phyloP scores from a whole-genome alignment of 768 basidiomycete genomes.

The Filobasidium floriforme region DNA sequence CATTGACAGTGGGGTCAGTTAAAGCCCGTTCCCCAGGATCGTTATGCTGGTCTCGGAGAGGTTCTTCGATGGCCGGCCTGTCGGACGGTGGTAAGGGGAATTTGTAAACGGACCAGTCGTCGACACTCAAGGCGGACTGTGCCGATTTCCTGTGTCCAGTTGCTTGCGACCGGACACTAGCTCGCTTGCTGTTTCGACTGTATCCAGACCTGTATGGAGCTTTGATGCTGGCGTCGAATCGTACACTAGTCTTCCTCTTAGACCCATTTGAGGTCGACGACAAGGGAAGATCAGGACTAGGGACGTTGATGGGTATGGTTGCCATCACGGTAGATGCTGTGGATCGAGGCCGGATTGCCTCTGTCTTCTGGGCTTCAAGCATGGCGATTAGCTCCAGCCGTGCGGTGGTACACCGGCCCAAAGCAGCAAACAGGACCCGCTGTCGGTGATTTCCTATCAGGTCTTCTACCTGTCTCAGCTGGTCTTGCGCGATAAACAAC shows the following conservation, averaged over 20 bases:
- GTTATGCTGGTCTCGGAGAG: neutral
- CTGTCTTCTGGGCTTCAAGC: neutral
- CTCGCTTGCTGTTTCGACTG: neutral
- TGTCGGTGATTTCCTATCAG: neutral
- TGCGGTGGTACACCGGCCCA: neutral
- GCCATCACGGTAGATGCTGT: no score
- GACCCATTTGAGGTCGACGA: neutral
- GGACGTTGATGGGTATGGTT: no score
- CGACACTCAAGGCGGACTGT: neutral
- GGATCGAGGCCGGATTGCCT: neutral
- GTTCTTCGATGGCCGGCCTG: neutral
- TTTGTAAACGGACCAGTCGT: constrained; percentile 3
- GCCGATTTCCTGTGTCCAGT: neutral
- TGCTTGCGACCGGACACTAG: neutral
- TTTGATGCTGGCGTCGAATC: neutral
- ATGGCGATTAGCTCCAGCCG: neutral
- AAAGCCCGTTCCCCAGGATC: no score
- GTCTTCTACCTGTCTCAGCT: neutral
- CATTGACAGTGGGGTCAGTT: no score
- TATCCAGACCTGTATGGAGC: neutral
- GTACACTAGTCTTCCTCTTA: neutral
- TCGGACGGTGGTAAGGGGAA: neutral
- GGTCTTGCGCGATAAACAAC: neutral
- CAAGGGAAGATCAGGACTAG: neutral
- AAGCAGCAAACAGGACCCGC: neutral